Evolutionary conservation across 1,284 basidiomycete species (phyloP).

Genomic region (Cryptococcus sp.): DNA sequence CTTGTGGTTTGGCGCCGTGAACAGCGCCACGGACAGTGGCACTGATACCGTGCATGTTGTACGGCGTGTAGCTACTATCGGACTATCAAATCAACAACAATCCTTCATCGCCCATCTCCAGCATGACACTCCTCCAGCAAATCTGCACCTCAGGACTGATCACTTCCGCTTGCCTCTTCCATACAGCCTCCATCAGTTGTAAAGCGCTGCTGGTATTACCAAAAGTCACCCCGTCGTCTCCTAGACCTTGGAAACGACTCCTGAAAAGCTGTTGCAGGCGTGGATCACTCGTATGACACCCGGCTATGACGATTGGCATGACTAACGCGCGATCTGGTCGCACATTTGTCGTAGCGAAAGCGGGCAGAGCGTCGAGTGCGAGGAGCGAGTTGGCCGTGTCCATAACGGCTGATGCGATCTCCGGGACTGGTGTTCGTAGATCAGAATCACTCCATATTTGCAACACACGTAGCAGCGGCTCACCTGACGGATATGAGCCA

Average conservation of each 20-base stretch:
- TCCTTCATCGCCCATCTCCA: slow-evolving; percentile 8
- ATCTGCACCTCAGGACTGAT: not conserved
- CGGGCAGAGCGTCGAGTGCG: slow-evolving; percentile 49
- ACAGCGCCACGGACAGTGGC: too few species aligned
- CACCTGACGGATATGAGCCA: slow-evolving; percentile 12
- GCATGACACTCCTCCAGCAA: slow-evolving; percentile 7
- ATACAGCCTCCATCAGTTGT: slow-evolving; percentile 7
- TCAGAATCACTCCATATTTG: not conserved
- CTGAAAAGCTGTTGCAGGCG: slow-evolving; percentile 56
- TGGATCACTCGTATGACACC: slow-evolving; percentile 10
- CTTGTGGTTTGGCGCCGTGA: too few species aligned
- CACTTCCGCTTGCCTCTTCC: slow-evolving; percentile 2
- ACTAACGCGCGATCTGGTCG: slow-evolving; percentile 66
- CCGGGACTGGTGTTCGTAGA: not conserved
- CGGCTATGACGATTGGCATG: slow-evolving; percentile 22
- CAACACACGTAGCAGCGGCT: not conserved
- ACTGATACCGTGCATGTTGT: too few species aligned
- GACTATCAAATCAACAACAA: slow-evolving; percentile 1
- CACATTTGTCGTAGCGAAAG: slow-evolving; percentile 55
- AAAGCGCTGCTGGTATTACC: slow-evolving; percentile 4
- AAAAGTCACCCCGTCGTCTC: slow-evolving; percentile 50
- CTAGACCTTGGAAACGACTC: slow-evolving; percentile 57
- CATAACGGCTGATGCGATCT: slow-evolving; percentile 48
- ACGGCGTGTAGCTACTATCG: too few species aligned
- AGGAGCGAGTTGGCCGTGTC: slow-evolving; percentile 48